phyloP scores from a whole-genome alignment of 1,139 yeast species.

The Meyerozyma athensensis region DNA sequence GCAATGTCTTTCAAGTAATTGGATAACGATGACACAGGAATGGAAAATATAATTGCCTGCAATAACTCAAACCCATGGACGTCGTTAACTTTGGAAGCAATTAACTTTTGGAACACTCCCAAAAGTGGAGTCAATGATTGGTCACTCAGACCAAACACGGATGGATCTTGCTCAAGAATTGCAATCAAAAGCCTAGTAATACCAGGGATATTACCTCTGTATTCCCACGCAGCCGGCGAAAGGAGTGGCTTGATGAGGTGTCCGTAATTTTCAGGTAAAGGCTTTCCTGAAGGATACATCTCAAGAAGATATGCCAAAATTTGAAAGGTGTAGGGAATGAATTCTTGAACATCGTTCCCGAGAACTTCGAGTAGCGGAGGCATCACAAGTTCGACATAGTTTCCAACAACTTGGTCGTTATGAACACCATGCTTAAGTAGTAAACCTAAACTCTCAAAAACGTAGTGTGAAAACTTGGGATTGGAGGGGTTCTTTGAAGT shows the following conservation, averaged over 20 bases:
- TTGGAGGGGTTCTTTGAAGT: slow-evolving; percentile 91
- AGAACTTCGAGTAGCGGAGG: slow-evolving; percentile 66
- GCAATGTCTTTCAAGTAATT: slow-evolving; percentile 72
- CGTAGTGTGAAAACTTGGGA: slow-evolving; percentile 86
- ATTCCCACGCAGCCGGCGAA: slow-evolving; percentile 90
- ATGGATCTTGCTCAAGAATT: slow-evolving; percentile 60
- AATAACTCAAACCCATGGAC: slow-evolving; percentile 78
- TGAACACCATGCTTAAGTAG: slow-evolving; percentile 50
- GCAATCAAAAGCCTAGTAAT: slow-evolving; percentile 75
- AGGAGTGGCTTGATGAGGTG: slow-evolving; percentile 74
- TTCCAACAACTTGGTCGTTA: slow-evolving; percentile 29
- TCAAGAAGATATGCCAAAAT: slow-evolving; percentile 76
- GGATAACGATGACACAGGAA: slow-evolving; percentile 48
- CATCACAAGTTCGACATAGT: slow-evolving; percentile 53
- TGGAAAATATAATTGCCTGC: slow-evolving; percentile 57
- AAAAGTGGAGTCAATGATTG: slow-evolving; percentile 66
- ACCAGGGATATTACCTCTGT: slow-evolving; percentile 90
- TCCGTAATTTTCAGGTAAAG: slow-evolving; percentile 61
- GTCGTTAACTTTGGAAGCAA: slow-evolving; percentile 81
- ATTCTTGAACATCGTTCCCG: slow-evolving; percentile 86
- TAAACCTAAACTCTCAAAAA: slow-evolving; percentile 84
- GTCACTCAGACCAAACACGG: slow-evolving; percentile 38
- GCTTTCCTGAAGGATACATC: slow-evolving; percentile 42
- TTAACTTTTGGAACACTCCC: slow-evolving; percentile 94
- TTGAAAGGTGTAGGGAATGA: slow-evolving; percentile 90